A percentile compares a stretch with the other conserved stretches of the same genome.
Evolutionary conservation across 805 yeast species (phyloP).

Genomic region (Metschnikowia peoriensis): DNA sequence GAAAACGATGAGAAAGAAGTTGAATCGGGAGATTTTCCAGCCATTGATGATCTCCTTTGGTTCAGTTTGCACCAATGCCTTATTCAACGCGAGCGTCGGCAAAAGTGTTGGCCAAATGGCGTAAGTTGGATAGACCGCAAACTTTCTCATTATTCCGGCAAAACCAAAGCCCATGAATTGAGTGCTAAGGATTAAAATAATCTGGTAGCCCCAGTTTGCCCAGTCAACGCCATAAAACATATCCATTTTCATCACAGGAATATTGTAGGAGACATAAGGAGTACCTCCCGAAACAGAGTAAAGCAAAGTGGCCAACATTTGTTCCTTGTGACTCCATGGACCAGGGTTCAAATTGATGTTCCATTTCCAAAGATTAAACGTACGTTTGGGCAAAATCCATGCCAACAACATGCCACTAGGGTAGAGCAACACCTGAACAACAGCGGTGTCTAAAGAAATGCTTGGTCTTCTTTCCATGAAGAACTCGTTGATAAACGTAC

Average conservation of each 20-base stretch:
- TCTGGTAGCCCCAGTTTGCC: constrained; percentile 46
- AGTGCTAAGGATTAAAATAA: constrained; percentile 51
- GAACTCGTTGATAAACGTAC: constrained; percentile 58
- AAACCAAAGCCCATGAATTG: constrained; percentile 66
- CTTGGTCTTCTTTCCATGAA: constrained; percentile 57
- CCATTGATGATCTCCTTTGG: constrained; percentile 53
- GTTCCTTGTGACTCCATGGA: constrained; percentile 61
- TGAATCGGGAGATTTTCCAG: constrained; percentile 46
- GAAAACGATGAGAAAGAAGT: constrained; percentile 1
- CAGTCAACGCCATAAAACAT: constrained; percentile 46
- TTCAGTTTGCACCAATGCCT: constrained; percentile 51
- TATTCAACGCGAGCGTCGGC: constrained; percentile 57
- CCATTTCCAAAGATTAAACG: constrained; percentile 40
- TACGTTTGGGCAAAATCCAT: constrained; percentile 42
- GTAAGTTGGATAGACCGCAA: constrained; percentile 60
- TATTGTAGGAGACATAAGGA: constrained; percentile 49
- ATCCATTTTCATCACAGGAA: constrained; percentile 34
- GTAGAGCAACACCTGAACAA: constrained; percentile 57
- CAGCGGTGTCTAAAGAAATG: constrained; percentile 48
- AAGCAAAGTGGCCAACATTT: constrained; percentile 52
- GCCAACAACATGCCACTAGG: constrained; percentile 54
- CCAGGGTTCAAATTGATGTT: constrained; percentile 53
- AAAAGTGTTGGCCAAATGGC: constrained; percentile 71
- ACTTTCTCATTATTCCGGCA: constrained; percentile 60
- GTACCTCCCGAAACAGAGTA: constrained; percentile 45